Base-by-base conservation (phyloP, 305 asterid species). In the Fraxinus albicans region DNA sequence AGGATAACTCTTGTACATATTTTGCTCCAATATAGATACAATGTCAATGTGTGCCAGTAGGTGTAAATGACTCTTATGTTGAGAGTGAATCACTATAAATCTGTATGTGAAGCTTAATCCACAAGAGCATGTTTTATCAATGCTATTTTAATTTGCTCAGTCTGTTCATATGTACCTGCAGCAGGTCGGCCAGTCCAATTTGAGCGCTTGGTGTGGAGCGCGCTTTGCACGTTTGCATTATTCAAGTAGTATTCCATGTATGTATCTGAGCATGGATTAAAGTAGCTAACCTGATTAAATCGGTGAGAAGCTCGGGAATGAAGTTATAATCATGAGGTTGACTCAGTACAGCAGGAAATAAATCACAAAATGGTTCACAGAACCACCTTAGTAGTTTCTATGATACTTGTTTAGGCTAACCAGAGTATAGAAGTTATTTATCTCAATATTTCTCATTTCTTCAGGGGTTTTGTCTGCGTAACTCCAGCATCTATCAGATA, bases 201-300 rank as follows among this genome's bases (percentile, higher is more conserved):
- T 80, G 88, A 82, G 63, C 85, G 86, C n/a, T 38, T 84, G 67
- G 69, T 86, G 77, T 84, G 89, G 78, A 84, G 81, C 38, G 89
- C 83, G 36, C 33, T 74, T 82, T 87, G 88, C 13, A 87, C 88
- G 19, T 60, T 77, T 27, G 85, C 82, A 25, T 84, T 81, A 50
- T 87, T 87, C 83, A 87, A 73, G 79, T 84, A 86, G 38, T 79
- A 33, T 1, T 70, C 8, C 2, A 86, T 84, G 63, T 84, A 86
- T 5, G 65, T 21, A 73, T 79, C 83, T 21, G 84, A 84, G 86
- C 87, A 87, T 12, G 86, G 88, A 84, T 87, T 83, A 29, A 70
- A 82, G 84, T 58, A 73, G 72, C 65, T 72, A 42, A 83, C 80
- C 83, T 82, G 79, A 38, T 73, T 76, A 29, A 23, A 13, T 25